These are phyloP conservation scores for Phoma herbarum DNA, from an alignment of 2,329 filamentous ascomycete species.

Conservation along the genomic window DNA sequence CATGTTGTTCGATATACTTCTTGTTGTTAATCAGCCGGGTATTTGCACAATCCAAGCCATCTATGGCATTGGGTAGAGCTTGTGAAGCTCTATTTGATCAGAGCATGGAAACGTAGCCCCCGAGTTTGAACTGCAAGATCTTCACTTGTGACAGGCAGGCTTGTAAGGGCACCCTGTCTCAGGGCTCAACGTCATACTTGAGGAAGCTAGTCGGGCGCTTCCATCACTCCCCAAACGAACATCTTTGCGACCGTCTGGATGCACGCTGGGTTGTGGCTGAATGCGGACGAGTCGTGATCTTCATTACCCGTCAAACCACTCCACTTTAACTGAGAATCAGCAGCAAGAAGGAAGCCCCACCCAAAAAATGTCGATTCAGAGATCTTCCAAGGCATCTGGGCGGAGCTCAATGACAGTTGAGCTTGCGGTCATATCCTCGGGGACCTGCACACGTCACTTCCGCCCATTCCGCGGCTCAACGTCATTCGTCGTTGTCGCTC, in stretches of 20 bases:
- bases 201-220: conserved; percentile 1
- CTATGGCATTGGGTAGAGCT: background rate
- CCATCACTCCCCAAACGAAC: background rate
- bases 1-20: background rate
- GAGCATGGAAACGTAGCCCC: background rate
- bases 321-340: background rate
- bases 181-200: conserved; percentile 2
- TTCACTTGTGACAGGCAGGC: background rate
- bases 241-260: conserved; percentile 1
- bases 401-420: background rate
- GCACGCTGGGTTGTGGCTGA: conserved; percentile 2
- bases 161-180: background rate
- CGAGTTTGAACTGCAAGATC: background rate
- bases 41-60: background rate
- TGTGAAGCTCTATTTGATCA: background rate
- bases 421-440: background rate
- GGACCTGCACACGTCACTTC: conserved; percentile 15
- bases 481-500: conserved; percentile 7
- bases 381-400: background rate
- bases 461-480: conserved; percentile 15
- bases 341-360: background rate
- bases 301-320: conserved; percentile 4
- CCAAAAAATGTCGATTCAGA: background rate
- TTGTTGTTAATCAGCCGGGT: background rate
- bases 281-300: conserved; percentile 8